A percentile compares a stretch with the other conserved stretches of the same genome.
These are phyloP conservation scores for Kwoniella sp. DNA, from an alignment of 768 basidiomycete genomes.

Conservation along the genomic window DNA sequence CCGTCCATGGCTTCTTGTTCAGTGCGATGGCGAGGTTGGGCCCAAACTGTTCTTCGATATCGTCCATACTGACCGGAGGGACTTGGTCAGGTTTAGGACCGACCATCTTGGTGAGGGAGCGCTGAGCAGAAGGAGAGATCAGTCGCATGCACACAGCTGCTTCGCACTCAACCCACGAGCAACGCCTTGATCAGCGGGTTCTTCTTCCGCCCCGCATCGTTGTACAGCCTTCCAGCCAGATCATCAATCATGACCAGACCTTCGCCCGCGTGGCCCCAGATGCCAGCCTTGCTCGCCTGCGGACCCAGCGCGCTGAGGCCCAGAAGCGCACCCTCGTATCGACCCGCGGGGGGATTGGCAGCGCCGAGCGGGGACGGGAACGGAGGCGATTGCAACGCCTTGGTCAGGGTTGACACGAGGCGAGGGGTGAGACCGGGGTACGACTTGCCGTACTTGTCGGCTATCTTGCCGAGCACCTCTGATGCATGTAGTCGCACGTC, in stretches of 20 bases:
- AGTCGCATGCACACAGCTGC: not conserved
- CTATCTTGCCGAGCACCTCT: constrained; percentile 73
- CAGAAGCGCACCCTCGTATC: constrained; percentile 83
- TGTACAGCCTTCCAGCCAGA: constrained; percentile 36
- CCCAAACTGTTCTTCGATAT: constrained; percentile 23
- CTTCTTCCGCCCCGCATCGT: constrained; percentile 18
- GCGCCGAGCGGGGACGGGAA: constrained; percentile 41
- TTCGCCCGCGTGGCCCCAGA: constrained; percentile 33
- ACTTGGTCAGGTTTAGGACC: constrained; percentile 17
- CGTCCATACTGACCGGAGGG: constrained; percentile 11
- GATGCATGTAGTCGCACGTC: constrained; percentile 75
- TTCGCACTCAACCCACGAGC: constrained; percentile 15
- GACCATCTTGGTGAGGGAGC: constrained; percentile 10
- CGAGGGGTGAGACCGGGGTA: constrained; percentile 49
- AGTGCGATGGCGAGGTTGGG: constrained; percentile 18
- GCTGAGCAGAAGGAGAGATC: not conserved
- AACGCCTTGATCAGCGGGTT: constrained; percentile 30
- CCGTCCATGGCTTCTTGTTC: constrained; percentile 30
- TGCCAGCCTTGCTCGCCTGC: constrained; percentile 52
- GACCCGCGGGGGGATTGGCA: constrained; percentile 56
- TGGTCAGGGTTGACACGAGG: constrained; percentile 86
- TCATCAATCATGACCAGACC: constrained; percentile 44
- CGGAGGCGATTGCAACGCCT: constrained; percentile 60
- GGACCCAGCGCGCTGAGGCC: constrained; percentile 80
- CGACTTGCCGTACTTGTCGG: constrained; percentile 33